Base-by-base conservation (phyloP, 306 rosid genomes). In the Gastrolobium bilobum region DNA sequence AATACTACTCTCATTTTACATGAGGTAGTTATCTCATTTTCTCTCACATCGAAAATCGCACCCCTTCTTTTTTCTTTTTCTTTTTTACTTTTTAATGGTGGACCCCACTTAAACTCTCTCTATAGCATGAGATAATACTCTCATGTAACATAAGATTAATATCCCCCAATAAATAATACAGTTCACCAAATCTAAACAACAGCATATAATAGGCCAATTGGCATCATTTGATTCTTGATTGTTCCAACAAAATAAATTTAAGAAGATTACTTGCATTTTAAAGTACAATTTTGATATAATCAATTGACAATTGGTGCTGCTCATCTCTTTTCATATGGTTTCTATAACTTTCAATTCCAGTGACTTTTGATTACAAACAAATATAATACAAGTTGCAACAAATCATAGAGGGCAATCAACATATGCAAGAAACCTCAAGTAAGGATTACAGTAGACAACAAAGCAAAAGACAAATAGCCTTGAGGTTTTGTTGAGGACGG, bases 401-500 rank as follows among this genome's bases (percentile, higher is more conserved):
- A 35, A 68, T 50, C 43, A 54, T n/a, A 63, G 58, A 63, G 52
- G 69, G 76, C 51, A 78, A 57, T 42, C 60, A 77, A 53, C 33
- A 42, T 3, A 66, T 4, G 4, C 20, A 65, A 66, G 67, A 67
- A 77, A 76, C 46, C 40, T 38, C 62, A 8, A 29, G 73, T 40
- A 5, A 60, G 56, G 30, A 40, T 14, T 15, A 44, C 39, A 10
- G 0, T 20, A 71, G 2, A 40, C 56, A 71, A 80, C 68, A 43
- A 56, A 72, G 56, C 10, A 51, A 76, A 61, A 53, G 70, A 77
- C 86, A 71, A 69, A 50, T 71, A 42, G 56, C 72, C 44, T 71
- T 46, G 9, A 73, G 30, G 83, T 15, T 73, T 67, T 50, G 80
- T 39, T 34, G 51, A 74, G 80, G 84, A 75, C 53, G 84, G 77